Evolutionary conservation across 371 early-diverging fungal species (phyloP).

Genomic region (Saksenaea oblongispora): DNA sequence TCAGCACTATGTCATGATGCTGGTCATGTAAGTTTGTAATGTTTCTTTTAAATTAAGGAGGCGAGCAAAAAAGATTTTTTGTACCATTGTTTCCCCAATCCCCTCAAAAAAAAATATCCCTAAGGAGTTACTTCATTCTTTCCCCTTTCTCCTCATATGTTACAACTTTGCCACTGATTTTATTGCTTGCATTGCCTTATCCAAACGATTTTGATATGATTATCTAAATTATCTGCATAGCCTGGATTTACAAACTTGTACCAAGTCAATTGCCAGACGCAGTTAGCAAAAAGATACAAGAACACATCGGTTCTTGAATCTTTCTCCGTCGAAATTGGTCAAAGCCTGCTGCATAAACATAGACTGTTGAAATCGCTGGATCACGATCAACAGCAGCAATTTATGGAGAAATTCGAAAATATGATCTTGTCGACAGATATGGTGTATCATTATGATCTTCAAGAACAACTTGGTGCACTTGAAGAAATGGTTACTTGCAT

Average conservation of each 20-base stretch:
- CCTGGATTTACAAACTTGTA: constrained; percentile 88
- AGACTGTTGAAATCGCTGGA: constrained; percentile 34
- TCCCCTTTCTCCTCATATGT: neutral
- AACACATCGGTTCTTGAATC: constrained; percentile 80
- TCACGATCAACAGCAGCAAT: constrained; percentile 32
- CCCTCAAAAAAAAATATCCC: neutral
- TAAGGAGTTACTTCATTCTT: neutral
- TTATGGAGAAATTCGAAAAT: constrained; percentile 45
- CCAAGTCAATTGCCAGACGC: constrained; percentile 75
- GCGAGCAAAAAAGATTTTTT: neutral
- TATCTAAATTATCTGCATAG: constrained; percentile 39
- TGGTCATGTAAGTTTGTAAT: constrained; percentile 65
- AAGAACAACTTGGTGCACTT: constrained; percentile 44
- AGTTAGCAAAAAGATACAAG: constrained; percentile 62
- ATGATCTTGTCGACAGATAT: constrained; percentile 84
- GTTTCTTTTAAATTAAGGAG: neutral
- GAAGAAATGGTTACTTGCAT: constrained; percentile 37
- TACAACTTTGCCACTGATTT: constrained; percentile 4
- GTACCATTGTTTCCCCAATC: constrained; percentile 1
- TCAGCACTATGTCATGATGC: constrained; percentile 78
- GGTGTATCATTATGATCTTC: constrained; percentile 72
- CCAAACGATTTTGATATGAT: neutral
- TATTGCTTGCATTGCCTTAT: constrained; percentile 6
- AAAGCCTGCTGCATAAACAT: constrained; percentile 63
- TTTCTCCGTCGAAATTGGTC: constrained; percentile 71